Conservation (phyloP, 2,329 filamentous ascomycete species). For the Escovopsis sp. region DNA sequence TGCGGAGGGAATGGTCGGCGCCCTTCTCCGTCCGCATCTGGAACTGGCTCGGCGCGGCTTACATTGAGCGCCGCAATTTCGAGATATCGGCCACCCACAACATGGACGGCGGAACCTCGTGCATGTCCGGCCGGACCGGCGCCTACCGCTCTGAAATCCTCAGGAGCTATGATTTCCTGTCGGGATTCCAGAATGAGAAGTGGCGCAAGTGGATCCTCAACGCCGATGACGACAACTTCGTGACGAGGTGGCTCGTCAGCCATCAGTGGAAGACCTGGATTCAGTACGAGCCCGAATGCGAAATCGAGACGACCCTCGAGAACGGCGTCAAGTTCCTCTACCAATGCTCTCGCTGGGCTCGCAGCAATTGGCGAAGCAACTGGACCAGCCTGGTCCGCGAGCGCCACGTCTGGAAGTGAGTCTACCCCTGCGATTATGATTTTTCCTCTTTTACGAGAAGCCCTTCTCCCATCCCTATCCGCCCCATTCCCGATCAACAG, state of each 20-base stretch:
- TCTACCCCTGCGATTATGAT: conserved; percentile 12
- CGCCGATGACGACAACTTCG: conserved; percentile 96
- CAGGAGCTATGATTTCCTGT: conserved; percentile 69
- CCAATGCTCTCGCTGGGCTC: conserved; percentile 87
- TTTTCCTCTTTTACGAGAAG: not conserved
- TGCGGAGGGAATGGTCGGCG: conserved; percentile 52
- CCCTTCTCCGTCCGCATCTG: conserved; percentile 51
- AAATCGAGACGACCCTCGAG: conserved; percentile 86
- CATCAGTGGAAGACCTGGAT: conserved; percentile 91
- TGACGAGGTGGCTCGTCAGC: conserved; percentile 87
- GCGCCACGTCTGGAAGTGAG: conserved; percentile 76
- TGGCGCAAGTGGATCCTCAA: conserved; percentile 85
- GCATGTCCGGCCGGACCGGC: conserved; percentile 86
- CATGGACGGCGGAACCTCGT: conserved; percentile 90
- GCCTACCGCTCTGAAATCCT: conserved; percentile 84
- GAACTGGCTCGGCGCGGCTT: conserved; percentile 84
- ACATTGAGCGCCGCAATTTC: conserved; percentile 89
- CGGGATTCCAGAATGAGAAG: conserved; percentile 81
- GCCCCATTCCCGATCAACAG: too few species aligned
- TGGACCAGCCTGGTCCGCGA: conserved; percentile 79
- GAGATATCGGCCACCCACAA: conserved; percentile 93
- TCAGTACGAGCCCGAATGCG: conserved; percentile 82
- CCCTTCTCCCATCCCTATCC: conserved; percentile 1
- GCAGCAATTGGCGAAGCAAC: conserved; percentile 97
- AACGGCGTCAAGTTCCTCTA: conserved; percentile 79